Conservation (phyloP, 768 basidiomycete species). For the Hydnomerulius pinastri region DNA sequence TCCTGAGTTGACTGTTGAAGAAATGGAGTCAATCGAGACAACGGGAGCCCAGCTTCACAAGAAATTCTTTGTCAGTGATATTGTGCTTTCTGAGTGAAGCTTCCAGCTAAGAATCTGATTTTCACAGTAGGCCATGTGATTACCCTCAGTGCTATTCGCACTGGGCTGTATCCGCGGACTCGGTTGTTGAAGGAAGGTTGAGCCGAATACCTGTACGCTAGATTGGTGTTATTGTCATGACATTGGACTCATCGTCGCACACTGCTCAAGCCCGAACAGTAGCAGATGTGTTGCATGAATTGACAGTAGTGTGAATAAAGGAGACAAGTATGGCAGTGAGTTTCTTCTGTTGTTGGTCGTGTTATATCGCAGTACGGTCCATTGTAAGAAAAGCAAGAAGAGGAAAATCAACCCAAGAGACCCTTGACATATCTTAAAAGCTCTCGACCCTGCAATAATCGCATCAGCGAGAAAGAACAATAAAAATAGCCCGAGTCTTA, state of each 20-base stretch:
- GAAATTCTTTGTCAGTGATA: slow-evolving; percentile 33
- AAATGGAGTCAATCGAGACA: slow-evolving; percentile 25
- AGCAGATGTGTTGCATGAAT: not conserved
- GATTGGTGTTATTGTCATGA: no score
- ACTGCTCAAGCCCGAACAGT: no score
- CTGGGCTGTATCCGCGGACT: no score
- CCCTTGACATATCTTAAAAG: slow-evolving; percentile 72
- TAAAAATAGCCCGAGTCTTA: slow-evolving; percentile 38
- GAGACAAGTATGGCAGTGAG: no score
- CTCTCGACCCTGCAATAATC: slow-evolving; percentile 57
- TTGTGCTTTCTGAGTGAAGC: no score
- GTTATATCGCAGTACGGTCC: not conserved
- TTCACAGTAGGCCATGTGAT: no score
- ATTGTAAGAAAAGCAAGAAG: not conserved
- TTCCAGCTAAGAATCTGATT: no score
- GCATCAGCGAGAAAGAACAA: slow-evolving; percentile 12
- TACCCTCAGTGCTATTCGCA: no score
- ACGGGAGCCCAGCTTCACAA: slow-evolving; percentile 24
- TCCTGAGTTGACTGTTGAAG: slow-evolving; percentile 28
- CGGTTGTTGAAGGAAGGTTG: no score
- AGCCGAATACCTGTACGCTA: no score
- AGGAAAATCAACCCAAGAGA: slow-evolving; percentile 54
- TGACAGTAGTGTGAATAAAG: not conserved
- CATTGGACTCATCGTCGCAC: no score
- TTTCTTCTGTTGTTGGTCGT: not conserved